A percentile compares a stretch with the other conserved stretches of the same genome.
Evolutionary conservation across 306 rosid species (phyloP).

Genomic region (Cucurbita pepo): DNA sequence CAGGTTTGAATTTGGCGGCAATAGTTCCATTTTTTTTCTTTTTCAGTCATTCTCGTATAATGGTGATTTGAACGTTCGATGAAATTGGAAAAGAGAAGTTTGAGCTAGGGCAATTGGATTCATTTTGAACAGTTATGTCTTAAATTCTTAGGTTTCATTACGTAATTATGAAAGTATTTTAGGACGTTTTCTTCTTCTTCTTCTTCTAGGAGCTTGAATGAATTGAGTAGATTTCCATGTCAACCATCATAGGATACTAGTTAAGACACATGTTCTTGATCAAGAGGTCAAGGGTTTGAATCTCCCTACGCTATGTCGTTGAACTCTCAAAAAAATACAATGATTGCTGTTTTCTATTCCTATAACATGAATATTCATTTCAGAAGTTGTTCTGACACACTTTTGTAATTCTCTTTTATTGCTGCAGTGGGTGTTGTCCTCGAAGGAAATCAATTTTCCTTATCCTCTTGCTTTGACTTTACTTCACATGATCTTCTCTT

Average conservation of each 20-base stretch:
- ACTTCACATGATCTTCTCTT: constrained; percentile 95
- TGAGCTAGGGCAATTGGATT: not conserved
- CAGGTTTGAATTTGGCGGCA: not conserved
- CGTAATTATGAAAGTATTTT: not conserved
- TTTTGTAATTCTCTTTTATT: constrained; percentile 6
- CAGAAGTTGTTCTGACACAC: constrained; percentile 12
- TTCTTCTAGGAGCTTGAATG: not conserved
- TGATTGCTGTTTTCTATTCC: not conserved
- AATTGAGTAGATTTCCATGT: not conserved
- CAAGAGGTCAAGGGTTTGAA: not conserved
- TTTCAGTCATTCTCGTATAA: not conserved
- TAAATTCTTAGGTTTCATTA: not conserved
- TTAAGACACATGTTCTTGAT: too few relatives aligned
- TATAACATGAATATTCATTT: not conserved
- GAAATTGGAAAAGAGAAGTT: not conserved
- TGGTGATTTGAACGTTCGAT: not conserved
- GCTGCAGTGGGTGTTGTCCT: constrained; percentile 93
- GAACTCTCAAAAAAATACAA: not conserved
- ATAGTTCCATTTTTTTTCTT: not conserved
- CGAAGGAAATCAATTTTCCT: constrained; percentile 93
- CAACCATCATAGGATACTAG: too few relatives aligned
- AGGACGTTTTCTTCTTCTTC: not conserved
- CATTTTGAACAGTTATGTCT: not conserved
- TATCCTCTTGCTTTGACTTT: constrained; percentile 94
- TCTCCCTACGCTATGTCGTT: not conserved